phyloP scores from a whole-genome alignment of 441 rosid species.

The Populus hybrid region DNA sequence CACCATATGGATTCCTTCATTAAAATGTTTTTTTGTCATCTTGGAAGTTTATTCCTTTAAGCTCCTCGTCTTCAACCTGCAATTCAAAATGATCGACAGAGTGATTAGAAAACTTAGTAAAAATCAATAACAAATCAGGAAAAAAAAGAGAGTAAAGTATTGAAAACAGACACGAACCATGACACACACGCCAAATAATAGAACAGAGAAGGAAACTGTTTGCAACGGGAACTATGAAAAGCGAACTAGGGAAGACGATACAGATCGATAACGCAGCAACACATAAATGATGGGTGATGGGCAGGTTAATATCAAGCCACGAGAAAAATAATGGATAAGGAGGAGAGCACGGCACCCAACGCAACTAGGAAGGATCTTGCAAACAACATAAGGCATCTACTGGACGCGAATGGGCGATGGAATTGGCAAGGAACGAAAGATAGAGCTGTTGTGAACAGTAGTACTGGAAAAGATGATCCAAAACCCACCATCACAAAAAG shows the following conservation, averaged over 20 bases:
- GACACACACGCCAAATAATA: not conserved
- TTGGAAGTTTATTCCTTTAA: not conserved
- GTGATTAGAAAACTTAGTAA: not conserved
- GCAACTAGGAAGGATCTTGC: not conserved
- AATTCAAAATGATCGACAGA: not conserved
- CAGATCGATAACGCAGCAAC: not conserved
- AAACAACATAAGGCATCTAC: not conserved
- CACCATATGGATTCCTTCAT: not conserved
- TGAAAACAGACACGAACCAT: not conserved
- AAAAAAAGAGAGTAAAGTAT: not conserved
- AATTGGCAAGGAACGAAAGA: not conserved
- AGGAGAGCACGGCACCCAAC: not conserved
- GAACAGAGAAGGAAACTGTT: not conserved
- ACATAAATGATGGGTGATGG: not conserved
- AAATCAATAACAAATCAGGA: too few species aligned
- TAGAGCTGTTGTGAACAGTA: not conserved
- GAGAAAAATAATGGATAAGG: not conserved
- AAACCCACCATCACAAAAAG: conserved; percentile 38
- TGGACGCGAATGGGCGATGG: not conserved
- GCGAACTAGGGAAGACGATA: not conserved
- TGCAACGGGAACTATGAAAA: not conserved
- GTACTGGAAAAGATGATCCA: conserved; percentile 12
- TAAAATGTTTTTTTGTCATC: not conserved
- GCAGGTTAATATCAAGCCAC: too few species aligned
- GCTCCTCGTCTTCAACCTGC: not conserved